A percentile compares a stretch with the other conserved stretches of the same genome.
Evolutionary conservation across 306 rosid species (phyloP).

Genomic region (Comarum palustre): DNA sequence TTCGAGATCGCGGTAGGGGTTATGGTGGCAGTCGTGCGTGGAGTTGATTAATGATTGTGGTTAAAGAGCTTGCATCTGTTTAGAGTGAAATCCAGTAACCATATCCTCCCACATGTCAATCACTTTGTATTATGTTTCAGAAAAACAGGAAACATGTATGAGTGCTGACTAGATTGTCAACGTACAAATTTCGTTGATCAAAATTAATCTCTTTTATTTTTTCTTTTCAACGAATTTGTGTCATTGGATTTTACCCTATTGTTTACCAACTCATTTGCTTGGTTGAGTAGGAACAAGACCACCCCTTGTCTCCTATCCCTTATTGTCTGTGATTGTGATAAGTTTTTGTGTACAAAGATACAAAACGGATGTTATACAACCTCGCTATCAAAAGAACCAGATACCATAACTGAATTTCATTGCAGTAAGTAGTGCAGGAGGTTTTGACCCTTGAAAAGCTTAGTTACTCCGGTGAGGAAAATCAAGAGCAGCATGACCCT

Average conservation of each 20-base stretch:
- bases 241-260: neutral
- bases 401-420: too few relatives aligned
- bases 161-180: constrained; percentile 25
- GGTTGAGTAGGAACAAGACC: too few relatives aligned
- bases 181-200: neutral
- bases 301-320: too few relatives aligned
- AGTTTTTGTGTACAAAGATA: too few relatives aligned
- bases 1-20: constrained; percentile 65
- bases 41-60: constrained; percentile 43
- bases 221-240: neutral
- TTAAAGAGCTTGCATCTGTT: constrained; percentile 6
- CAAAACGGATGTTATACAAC: too few relatives aligned
- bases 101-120: neutral
- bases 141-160: constrained; percentile 29
- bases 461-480: too few relatives aligned
- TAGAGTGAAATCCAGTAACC: constrained; percentile 3
- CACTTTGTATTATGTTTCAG: constrained; percentile 21
- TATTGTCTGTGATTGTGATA: too few relatives aligned
- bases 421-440: too few relatives aligned
- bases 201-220: neutral
- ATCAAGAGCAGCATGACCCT: too few relatives aligned
- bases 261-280: neutral
- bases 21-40: constrained; percentile 54
- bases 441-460: too few relatives aligned
- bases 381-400: too few relatives aligned